These are phyloP conservation scores for Curvularia verruculosa DNA, from an alignment of 2,329 filamentous ascomycete genomes.

Conservation along the genomic window DNA sequence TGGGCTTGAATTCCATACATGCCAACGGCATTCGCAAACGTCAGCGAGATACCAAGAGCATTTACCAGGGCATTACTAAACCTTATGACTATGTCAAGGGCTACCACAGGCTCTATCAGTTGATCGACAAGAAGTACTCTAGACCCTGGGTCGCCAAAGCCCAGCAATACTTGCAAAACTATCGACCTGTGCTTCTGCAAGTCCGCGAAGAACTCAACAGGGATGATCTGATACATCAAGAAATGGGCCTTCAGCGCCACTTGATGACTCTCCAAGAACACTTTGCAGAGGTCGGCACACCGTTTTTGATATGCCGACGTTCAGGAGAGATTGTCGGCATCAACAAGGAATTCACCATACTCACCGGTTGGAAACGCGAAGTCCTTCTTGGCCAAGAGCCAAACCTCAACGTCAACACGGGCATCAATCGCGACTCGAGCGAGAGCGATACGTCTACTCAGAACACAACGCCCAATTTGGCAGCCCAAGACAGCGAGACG, in stretches of 20 bases:
- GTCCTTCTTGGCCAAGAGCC: conserved; percentile 85
- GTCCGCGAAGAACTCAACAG: conserved; percentile 87
- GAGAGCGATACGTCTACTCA: conserved; percentile 49
- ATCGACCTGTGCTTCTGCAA: conserved; percentile 90
- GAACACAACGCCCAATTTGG: conserved; percentile 56
- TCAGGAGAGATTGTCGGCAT: conserved; percentile 95
- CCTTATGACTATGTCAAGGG: conserved; percentile 90
- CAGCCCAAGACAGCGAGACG: conserved; percentile 42
- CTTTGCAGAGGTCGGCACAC: conserved; percentile 84
- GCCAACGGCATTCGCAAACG: conserved; percentile 54
- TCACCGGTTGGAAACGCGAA: conserved; percentile 93
- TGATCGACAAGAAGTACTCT: conserved; percentile 79
- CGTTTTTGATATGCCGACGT: conserved; percentile 87
- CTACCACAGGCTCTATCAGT: conserved; percentile 85
- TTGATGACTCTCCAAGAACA: conserved; percentile 93
- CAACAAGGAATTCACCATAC: conserved; percentile 93
- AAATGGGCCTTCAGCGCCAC: conserved; percentile 93
- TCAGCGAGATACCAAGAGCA: conserved; percentile 75
- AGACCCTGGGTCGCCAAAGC: conserved; percentile 79
- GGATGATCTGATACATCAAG: conserved; percentile 94
- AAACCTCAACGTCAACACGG: conserved; percentile 85
- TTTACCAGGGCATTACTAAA: conserved; percentile 88
- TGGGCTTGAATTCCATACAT: conserved; percentile 41
- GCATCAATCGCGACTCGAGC: conserved; percentile 52
- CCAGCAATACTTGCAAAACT: conserved; percentile 84